Base-by-base conservation (phyloP, 345 rosid species). In the Mangifera indica region DNA sequence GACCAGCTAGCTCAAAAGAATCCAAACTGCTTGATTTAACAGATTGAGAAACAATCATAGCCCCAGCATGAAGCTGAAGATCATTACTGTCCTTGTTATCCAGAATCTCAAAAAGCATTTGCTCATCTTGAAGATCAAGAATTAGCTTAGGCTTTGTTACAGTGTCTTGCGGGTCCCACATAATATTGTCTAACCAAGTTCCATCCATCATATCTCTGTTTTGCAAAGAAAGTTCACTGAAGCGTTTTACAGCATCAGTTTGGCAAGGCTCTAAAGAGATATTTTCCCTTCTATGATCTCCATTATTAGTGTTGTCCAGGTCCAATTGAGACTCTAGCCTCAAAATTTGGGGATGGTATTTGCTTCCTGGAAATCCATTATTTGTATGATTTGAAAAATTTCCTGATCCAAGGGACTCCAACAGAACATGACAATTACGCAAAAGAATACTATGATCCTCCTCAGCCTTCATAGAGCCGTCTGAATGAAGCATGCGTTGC, bases 81-180 rank as follows among this genome's bases (percentile, higher is more conserved):
- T 86, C 75, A 71, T 84, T 79, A 65, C 78, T 79, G 72, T 92
- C 92, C 85, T 83, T 81, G 60, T 80, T 77, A 89, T 92, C 93
- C 61, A 84, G 69, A 79, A 92, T 83, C 84, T 95, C 93, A 80
- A 92, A 92, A 76, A 91, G 89, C 98, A 95, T 95, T 74, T 88
- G 93, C 82, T 88, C 87, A 80, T 95, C 99, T 76, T 87, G 97
- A 78, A 95, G 97, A 83, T 95, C 97, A 73, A 87, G 85, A 78
- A 95, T 89, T 59, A 95, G 83, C 89, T 88, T 91, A 54, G 96
- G 89, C 73, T 86, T 90, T 26, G 80, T 56, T 42, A 74, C 71
- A 64, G 75, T 64, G 60, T 78, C 77, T 59, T 80, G 70, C 21
- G 93, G 81, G 26, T 91, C 99, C 98, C 98, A 92, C 75, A 89